phyloP scores from a whole-genome alignment of 805 yeast genomes.

The Suhomyces emberorum region DNA sequence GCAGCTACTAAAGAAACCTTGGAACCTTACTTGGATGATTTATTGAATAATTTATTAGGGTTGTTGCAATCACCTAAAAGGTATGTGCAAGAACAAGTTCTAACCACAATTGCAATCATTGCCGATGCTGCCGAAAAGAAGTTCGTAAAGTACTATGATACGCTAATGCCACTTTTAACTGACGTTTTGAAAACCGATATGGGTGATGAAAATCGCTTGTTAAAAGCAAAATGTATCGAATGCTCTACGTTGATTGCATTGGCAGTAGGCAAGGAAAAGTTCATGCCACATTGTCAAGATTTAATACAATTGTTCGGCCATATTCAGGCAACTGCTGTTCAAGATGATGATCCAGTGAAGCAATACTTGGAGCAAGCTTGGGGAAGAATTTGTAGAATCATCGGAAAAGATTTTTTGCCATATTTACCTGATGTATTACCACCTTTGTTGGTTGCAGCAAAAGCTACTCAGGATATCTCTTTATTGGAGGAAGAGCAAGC shows the following conservation, averaged over 20 bases:
- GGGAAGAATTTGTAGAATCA: conserved; percentile 86
- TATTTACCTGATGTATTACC: conserved; percentile 83
- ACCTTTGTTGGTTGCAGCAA: conserved; percentile 81
- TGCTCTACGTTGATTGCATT: conserved; percentile 91
- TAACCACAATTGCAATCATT: conserved; percentile 93
- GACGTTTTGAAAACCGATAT: conserved; percentile 76
- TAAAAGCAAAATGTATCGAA: conserved; percentile 92
- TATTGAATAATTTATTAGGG: conserved; percentile 69
- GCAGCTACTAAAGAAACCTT: conserved; percentile 82
- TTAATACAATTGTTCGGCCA: conserved; percentile 66
- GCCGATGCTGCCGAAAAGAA: conserved; percentile 94
- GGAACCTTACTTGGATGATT: conserved; percentile 88
- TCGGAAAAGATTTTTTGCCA: conserved; percentile 84
- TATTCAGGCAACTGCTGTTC: conserved; percentile 59
- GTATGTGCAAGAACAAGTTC: conserved; percentile 95
- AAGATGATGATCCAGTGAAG: conserved; percentile 84
- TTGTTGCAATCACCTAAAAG: conserved; percentile 81
- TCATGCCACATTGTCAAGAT: conserved; percentile 69
- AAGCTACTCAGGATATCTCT: conserved; percentile 84
- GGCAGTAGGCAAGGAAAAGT: conserved; percentile 92
- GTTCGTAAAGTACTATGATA: conserved; percentile 88
- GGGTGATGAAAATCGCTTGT: conserved; percentile 71
- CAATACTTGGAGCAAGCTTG: conserved; percentile 90
- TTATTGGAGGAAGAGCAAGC: conserved; percentile 86
- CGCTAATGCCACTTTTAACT: conserved; percentile 85